Base-by-base conservation (phyloP, 1,139 yeast species). In the Candida sanyaensis region DNA sequence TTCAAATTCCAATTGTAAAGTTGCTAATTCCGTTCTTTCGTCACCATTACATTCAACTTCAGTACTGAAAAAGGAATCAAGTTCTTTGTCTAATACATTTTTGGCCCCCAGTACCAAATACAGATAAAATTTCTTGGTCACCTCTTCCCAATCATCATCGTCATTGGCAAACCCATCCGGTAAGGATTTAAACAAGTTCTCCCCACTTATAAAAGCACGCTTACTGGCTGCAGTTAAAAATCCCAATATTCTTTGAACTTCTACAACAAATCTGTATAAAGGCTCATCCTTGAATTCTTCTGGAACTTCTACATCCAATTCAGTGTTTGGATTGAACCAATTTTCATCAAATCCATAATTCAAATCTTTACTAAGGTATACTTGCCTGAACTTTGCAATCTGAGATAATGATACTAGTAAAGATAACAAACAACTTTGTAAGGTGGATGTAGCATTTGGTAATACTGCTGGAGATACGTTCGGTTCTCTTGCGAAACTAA, bases 1-100 rank as follows among this genome's bases (percentile, higher is more conserved):
- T 12, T 71, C 78, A n/a, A 55, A 41, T 29, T 75, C 78, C 10
- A 75, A 61, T 28, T 71, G 73, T 36, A 75, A 57, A 5, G 65
- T 59, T 7, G 60, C 56, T 26, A 74, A 49, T 17, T 63, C 67
- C 3, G 63, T 64, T 38, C 66, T 71, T 5, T 51, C 54, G 5
- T 50, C 55, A 10, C 42, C 49, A 10, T 60, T 56, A 40, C 66
- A 64, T 45, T 61, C 64, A 27, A 69, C 71, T 31, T 48, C 47
- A 1, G 68, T 65, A 41, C 58, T 58, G 43, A 66, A 62, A 12
- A 64, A 48, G 2, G 46, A 28, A 13, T 54, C 40, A 3, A 41
- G 24, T 5, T 51, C 50, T 21, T 55, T 49, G 5, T 50, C 55
- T 42, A 53, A 54, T 10, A 57, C 52, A 12, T 47, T 44, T 8